Base-by-base conservation (phyloP, 768 basidiomycete species). In the Lactifluus pinguis region DNA sequence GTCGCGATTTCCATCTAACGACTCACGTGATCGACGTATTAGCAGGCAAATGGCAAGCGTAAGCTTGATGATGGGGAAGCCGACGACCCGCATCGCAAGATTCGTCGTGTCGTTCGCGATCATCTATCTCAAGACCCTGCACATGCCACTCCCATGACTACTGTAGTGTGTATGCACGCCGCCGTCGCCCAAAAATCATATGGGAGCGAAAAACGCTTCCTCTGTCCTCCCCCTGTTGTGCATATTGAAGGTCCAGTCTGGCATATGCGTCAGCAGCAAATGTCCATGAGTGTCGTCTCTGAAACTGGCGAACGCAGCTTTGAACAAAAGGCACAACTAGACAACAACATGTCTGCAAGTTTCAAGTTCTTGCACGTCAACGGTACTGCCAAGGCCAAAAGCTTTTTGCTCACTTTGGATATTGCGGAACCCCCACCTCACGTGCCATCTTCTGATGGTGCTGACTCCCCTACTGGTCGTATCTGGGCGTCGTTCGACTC, bases 161-260 rank as follows among this genome's bases (percentile, higher is more conserved):
- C 90, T 42, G 89, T 93, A 36, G 83, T 92, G 63, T 92, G 89
- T 66, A 79, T 94, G 55, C 93, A 95, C 69, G 92, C 93, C 29
- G 91, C 90, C 36, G 92, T 94, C 53, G 94, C 92, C 1, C 94
- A 97, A 76, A 97, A 97, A 76, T 94, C 92, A 11, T 97, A 97
- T 70, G 92, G 92, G 54, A 92, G 87, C 72, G 94, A 97, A 76
- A 94, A 95, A 72, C 87, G 94, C 59, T 93, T 95, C 70, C 81
- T 98, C 41, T 92, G 90, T 68, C 94, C 94, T 9, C 93, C 94
- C 3, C 94, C 94, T 9, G 83, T 95, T 60, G 91, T 98, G 34
- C 89, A 92, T 66, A 91, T 95, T 65, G 89, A 92, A 68, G 92
- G 92, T 19, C 89, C 93, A 2, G 84, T 87, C 42, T 85, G 86